Percentiles rank a stretch among this genome's conserved stretches.
Evolutionary conservation across 129 eudicot species (phyloP).

Genomic region (Artemisia argyi): DNA sequence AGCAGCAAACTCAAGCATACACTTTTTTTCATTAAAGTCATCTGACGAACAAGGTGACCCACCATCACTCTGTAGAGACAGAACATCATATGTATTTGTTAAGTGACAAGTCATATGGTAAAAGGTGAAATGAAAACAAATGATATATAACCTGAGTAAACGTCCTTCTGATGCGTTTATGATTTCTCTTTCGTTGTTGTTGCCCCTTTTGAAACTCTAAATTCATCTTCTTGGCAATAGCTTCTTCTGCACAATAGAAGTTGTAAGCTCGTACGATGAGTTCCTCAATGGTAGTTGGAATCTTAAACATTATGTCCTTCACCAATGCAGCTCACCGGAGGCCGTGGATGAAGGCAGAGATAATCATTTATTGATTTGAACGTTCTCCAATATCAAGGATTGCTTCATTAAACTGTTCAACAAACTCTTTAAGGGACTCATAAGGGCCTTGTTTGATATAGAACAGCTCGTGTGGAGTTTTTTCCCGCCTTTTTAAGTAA

Average conservation of each 20-base stretch:
- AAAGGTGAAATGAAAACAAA: not conserved
- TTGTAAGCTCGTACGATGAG: not conserved
- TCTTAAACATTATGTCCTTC: not conserved
- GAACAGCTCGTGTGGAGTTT: not conserved
- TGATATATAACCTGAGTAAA: not conserved
- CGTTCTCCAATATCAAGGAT: not conserved
- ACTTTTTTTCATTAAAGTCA: not conserved
- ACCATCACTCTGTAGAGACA: too few species aligned
- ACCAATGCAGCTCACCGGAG: not conserved
- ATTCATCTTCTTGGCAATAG: not conserved
- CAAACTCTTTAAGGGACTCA: not conserved
- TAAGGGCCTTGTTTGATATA: not conserved
- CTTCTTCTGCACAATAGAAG: not conserved
- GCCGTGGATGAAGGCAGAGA: conserved; percentile 2
- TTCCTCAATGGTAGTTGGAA: conserved; percentile 1
- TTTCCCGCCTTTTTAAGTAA: not conserved
- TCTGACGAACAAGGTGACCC: not conserved
- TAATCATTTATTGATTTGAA: not conserved
- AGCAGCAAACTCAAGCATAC: conserved; percentile 2
- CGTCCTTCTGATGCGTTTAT: not conserved
- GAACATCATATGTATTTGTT: not conserved
- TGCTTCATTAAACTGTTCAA: not conserved
- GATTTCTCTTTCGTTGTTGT: not conserved
- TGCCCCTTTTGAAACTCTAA: not conserved
- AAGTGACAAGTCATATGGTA: not conserved